phyloP scores from a whole-genome alignment of 1,284 basidiomycete genomes.

The Irpex rosettiformis region DNA sequence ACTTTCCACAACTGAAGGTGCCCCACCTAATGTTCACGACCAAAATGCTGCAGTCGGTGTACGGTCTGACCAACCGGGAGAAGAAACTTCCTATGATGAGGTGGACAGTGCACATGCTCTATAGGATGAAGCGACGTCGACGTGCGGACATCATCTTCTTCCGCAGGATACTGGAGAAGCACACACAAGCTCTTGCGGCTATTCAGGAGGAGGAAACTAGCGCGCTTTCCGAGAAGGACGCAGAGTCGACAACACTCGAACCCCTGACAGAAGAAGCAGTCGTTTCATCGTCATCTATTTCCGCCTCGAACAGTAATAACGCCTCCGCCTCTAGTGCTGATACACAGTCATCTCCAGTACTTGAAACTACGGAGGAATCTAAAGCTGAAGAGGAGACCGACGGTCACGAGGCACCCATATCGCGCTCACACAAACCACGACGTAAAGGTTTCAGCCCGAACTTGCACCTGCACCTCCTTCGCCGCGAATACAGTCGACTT shows the following conservation, averaged over 20 bases:
- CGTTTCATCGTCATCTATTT: neutral
- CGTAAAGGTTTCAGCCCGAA: conserved; percentile 49
- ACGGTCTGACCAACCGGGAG: conserved; percentile 52
- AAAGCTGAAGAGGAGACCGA: neutral
- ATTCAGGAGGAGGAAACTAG: neutral
- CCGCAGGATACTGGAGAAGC: neutral
- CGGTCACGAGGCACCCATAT: neutral
- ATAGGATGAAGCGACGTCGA: neutral
- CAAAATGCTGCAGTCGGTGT: conserved; percentile 50
- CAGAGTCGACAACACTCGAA: neutral
- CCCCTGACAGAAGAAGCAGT: neutral
- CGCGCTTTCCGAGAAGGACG: neutral
- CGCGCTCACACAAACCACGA: neutral
- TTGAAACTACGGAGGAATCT: neutral
- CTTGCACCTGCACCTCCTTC: conserved; percentile 52
- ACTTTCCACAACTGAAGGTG: neutral
- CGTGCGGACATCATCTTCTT: neutral
- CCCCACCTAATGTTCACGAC: conserved; percentile 53
- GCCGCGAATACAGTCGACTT: conserved; percentile 50
- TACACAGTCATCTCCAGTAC: neutral
- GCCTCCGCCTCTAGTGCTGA: neutral
- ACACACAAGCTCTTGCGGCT: neutral
- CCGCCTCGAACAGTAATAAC: neutral
- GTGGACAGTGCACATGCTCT: conserved; percentile 39
- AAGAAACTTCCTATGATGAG: conserved; percentile 54